These are phyloP conservation scores for Nicotiana otophora DNA, from an alignment of 257 asterid genomes.

Conservation along the genomic window DNA sequence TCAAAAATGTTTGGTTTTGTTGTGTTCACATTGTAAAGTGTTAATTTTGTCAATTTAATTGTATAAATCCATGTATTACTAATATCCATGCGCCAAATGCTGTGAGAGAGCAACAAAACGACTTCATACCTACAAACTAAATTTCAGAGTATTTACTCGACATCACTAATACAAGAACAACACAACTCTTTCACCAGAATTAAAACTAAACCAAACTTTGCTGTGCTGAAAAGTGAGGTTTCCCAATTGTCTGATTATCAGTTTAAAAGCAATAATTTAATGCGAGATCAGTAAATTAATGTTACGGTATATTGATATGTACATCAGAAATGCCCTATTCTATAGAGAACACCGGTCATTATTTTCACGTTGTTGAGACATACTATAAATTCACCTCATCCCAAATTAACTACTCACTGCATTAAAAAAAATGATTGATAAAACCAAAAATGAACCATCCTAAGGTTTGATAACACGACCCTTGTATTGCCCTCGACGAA, in stretches of 20 bases:
- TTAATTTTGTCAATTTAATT: too few species aligned
- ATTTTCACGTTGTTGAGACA: conserved; percentile 23
- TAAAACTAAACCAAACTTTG: too few species aligned
- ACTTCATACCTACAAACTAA: too few species aligned
- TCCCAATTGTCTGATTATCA: background rate
- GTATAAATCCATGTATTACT: too few species aligned
- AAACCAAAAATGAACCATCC: conserved; percentile 15
- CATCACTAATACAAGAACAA: background rate
- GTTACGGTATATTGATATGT: conserved; percentile 51
- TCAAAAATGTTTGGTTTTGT: too few species aligned
- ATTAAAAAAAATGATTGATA: conserved; percentile 9
- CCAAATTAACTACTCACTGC: conserved; percentile 23
- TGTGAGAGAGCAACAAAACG: too few species aligned
- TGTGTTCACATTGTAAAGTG: too few species aligned
- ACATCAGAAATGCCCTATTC: conserved; percentile 53
- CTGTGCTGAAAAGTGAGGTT: background rate
- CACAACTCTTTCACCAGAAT: background rate
- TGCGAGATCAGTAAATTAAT: conserved; percentile 37
- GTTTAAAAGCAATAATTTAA: background rate
- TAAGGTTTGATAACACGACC: conserved; percentile 73
- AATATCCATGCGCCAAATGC: too few species aligned
- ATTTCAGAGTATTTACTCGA: background rate
- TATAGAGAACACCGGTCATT: conserved; percentile 27
- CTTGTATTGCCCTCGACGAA: conserved; percentile 90
- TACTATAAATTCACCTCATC: conserved; percentile 29